Conservation (phyloP, 2,329 filamentous ascomycete species). For the Myriosclerotinia duriaeana region DNA sequence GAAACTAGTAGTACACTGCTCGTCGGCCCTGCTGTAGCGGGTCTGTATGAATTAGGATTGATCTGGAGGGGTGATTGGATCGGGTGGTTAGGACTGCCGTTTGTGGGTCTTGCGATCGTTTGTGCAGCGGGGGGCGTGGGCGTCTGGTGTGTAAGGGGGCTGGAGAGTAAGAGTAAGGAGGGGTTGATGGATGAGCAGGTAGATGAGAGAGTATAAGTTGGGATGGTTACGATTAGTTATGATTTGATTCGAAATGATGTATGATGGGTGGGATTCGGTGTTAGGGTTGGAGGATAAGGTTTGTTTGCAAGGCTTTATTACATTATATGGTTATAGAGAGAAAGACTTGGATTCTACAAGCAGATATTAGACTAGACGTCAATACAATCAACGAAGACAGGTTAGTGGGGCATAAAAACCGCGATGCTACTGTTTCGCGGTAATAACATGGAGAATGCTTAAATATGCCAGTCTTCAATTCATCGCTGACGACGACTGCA, state of each 20-base stretch:
- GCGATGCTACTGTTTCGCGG: rapidly evolving
- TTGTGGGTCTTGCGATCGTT: slow-evolving; percentile 24
- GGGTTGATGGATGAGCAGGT: too few relatives aligned
- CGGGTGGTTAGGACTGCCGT: slow-evolving; percentile 33
- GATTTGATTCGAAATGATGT: background rate
- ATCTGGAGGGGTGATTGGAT: slow-evolving; percentile 33
- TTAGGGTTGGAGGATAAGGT: background rate
- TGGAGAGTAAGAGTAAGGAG: background rate
- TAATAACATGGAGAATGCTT: too few relatives aligned
- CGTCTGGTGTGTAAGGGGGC: slow-evolving; percentile 6
- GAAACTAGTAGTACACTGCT: slow-evolving; percentile 34
- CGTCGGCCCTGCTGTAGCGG: slow-evolving; percentile 33
- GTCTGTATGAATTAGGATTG: slow-evolving; percentile 34
- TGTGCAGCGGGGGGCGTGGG: slow-evolving; percentile 5
- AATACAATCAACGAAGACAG: background rate
- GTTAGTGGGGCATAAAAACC: too few relatives aligned
- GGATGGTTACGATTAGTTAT: background rate
- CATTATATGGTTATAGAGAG: background rate
- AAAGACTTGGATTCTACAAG: background rate
- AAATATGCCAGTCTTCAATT: too few relatives aligned
- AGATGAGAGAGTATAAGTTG: background rate
- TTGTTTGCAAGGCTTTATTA: background rate
- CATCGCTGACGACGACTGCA: too few relatives aligned
- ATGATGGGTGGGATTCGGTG: too few relatives aligned
- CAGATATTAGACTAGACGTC: background rate